These are phyloP conservation scores for Vigna hirtella DNA, from an alignment of 306 rosid species.

Conservation along the genomic window DNA sequence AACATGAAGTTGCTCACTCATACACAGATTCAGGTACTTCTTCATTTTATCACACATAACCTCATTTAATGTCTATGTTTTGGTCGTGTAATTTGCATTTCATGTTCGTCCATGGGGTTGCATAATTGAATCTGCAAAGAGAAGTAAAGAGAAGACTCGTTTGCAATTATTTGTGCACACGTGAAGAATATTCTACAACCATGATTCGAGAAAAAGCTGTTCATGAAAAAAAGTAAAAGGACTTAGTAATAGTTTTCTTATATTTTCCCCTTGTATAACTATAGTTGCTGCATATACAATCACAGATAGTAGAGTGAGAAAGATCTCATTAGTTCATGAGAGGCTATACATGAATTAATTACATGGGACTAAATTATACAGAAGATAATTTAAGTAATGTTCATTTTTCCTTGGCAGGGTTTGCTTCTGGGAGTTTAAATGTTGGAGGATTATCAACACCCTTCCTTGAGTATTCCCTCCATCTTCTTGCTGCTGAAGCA, in stretches of 20 bases:
- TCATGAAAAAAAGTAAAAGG: neutral
- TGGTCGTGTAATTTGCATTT: neutral
- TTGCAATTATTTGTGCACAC: conserved; percentile 22
- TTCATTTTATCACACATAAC: neutral
- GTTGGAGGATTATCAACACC: conserved; percentile 83
- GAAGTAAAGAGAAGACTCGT: neutral
- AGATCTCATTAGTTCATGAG: conserved; percentile 24
- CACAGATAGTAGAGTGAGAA: conserved; percentile 12
- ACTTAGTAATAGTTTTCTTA: neutral
- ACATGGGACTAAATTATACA: conserved; percentile 35
- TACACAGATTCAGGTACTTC: neutral
- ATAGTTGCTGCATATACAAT: conserved; percentile 43
- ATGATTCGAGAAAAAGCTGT: conserved; percentile 27
- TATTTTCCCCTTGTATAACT: conserved; percentile 5
- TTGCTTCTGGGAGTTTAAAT: conserved; percentile 79
- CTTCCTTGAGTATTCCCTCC: conserved; percentile 91
- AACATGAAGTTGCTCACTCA: neutral
- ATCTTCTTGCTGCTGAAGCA: conserved; percentile 79
- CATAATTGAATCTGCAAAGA: neutral
- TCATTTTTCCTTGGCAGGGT: conserved; percentile 59
- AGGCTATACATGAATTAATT: conserved; percentile 37
- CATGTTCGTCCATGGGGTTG: neutral
- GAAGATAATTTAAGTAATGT: conserved; percentile 2
- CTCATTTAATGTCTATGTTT: neutral
- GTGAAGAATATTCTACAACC: conserved; percentile 18